Conservation (phyloP, 352 stramenopile genomes). For the Pythium rhizo-oryzae region DNA sequence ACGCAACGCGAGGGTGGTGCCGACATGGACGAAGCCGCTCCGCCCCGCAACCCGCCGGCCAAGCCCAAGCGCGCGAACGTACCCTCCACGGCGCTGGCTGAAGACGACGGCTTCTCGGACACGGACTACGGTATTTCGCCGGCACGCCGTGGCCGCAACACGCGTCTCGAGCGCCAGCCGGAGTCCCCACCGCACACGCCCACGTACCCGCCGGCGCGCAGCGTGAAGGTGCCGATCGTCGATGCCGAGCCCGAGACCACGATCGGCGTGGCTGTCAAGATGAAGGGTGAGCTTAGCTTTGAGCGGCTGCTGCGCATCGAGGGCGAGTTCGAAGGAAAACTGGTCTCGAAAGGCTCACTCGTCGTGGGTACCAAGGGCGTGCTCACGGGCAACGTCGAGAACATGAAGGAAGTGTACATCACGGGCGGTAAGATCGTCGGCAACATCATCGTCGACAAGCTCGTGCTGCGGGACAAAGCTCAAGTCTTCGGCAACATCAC, state of each 20-base stretch:
- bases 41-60: constrained; percentile 59
- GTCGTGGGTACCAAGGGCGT: constrained; percentile 84
- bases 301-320: constrained; percentile 89
- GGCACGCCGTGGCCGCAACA: constrained; percentile 62
- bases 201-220: constrained; percentile 49
- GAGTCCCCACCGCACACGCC: constrained; percentile 68
- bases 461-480: constrained; percentile 85
- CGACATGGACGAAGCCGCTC: constrained; percentile 59
- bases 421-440: constrained; percentile 86
- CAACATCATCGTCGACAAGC: constrained; percentile 85
- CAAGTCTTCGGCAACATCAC: constrained; percentile 91
- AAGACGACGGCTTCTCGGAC: constrained; percentile 69
- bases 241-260: constrained; percentile 82
- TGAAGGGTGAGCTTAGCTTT: constrained; percentile 91
- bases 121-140: constrained; percentile 63
- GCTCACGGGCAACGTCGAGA: constrained; percentile 80
- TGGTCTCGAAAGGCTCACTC: constrained; percentile 89
- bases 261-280: constrained; percentile 81
- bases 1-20: constrained; percentile 26
- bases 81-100: constrained; percentile 34
- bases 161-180: constrained; percentile 44
- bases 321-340: constrained; percentile 88
- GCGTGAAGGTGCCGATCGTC: constrained; percentile 65
- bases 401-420: constrained; percentile 89
- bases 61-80: constrained; percentile 76